Base-by-base conservation (phyloP, 2,329 filamentous ascomycete genomes). In the Trichoderma sp. region DNA sequence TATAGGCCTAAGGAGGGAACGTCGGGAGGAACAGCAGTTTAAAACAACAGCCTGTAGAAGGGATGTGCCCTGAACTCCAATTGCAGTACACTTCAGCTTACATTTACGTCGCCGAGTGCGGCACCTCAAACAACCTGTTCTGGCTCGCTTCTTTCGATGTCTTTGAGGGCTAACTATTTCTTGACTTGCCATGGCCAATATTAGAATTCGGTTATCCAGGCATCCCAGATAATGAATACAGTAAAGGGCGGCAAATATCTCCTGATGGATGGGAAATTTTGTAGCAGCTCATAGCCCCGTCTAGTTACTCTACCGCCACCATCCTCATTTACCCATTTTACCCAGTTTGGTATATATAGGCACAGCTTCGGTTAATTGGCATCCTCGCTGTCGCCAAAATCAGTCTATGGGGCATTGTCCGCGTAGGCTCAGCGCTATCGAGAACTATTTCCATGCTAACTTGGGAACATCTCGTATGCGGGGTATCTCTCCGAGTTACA, bases 71-170 rank as follows among this genome's bases (percentile, higher is more conserved):
- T 30, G 18, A 18, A 46, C 32, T 37, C 58, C 26, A 30, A 8
- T n/a, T 11, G n/a, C 46, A 7, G 10, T 18, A 54, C 46, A 4
- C 30, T 37, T 54, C 51, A 46, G 10, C 61, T 65, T 65, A 65
- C 61, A 65, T 65, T 65, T 65, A 14, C 61, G 61, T 32, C 61
- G 49, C 51, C 61, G 61, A 14, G 34, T 56, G 26, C 61, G 61
- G 30, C 61, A 65, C 18, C 61, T 55, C 51, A 65, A n/a, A 14
- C 61, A 65, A 2, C 61, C 61, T 8, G 61, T 65, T 56, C 61
- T 30, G 18, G 61, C 51, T 28, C 61, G 61, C 32, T 32, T 65
- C 51, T 46, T 55, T 7, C 37, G 61, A 16, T 13, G 11, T 8
- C 51, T 52, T n/a, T 24, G 18, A 14, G 51, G 4, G 14, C 14